phyloP scores from a whole-genome alignment of 345 rosid species.

The Eucalyptus victrix region DNA sequence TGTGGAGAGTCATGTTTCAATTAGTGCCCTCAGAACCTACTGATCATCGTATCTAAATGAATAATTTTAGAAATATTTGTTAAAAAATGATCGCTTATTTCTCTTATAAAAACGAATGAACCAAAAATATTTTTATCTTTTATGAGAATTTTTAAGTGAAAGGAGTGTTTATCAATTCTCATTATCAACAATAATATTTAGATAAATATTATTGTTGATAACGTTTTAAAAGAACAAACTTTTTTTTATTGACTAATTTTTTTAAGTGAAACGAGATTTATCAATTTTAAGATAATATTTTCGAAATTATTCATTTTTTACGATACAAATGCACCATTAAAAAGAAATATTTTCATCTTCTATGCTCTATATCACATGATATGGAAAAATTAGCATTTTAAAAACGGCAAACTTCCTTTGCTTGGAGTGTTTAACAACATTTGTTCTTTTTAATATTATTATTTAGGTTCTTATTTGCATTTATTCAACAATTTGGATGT shows the following conservation, averaged over 20 bases:
- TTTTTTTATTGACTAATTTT: too few relatives aligned
- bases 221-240: too few relatives aligned
- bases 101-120: rapidly evolving
- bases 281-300: too few relatives aligned
- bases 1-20: neutral
- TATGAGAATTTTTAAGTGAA: too few relatives aligned
- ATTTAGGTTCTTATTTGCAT: neutral
- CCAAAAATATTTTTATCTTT: too few relatives aligned
- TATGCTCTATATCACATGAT: neutral
- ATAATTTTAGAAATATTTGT: too few relatives aligned
- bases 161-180: too few relatives aligned
- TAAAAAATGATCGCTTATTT: neutral
- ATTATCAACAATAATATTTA: too few relatives aligned
- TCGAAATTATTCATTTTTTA: rapidly evolving
- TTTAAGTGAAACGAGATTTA: rapidly evolving
- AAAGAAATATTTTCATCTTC: neutral
- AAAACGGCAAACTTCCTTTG: neutral
- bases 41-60: too few relatives aligned
- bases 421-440: neutral
- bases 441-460: rapidly evolving
- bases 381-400: neutral
- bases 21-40: too few relatives aligned
- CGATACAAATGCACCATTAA: rapidly evolving
- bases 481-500: neutral
- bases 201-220: too few relatives aligned